Evolutionary conservation across 176 grass and related monocot species (phyloP).

Genomic region (Coix lacrymajobi): DNA sequence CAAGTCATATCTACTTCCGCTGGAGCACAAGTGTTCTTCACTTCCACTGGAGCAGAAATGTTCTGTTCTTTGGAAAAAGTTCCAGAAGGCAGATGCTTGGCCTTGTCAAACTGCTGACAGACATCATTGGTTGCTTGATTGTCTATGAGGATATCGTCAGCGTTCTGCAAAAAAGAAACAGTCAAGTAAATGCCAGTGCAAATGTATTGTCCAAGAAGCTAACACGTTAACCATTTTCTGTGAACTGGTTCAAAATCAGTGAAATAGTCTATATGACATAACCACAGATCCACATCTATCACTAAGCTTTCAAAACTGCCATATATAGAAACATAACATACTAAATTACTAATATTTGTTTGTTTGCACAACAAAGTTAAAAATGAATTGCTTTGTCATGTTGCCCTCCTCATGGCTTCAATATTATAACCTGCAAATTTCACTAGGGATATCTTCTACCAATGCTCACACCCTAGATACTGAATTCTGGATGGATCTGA

Average conservation of each 20-base stretch:
- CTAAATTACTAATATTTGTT: background rate
- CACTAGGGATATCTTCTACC: background rate
- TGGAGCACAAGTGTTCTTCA: background rate
- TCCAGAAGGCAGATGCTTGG: conserved; percentile 14
- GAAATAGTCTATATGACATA: background rate
- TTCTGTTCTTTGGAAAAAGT: conserved; percentile 10
- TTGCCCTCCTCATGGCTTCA: background rate
- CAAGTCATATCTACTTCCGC: background rate
- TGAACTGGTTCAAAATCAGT: background rate
- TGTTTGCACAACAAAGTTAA: background rate
- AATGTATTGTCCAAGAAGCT: conserved; percentile 4
- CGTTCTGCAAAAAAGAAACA: conserved; percentile 24
- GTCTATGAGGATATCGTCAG: conserved; percentile 48
- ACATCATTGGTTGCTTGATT: conserved; percentile 30
- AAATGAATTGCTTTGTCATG: background rate
- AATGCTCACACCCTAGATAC: background rate
- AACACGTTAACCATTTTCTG: background rate
- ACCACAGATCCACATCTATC: background rate
- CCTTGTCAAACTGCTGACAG: conserved; percentile 28
- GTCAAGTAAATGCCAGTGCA: conserved; percentile 15
- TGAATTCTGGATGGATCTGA: background rate
- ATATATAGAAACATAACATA: background rate
- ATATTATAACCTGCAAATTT: background rate
- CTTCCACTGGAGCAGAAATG: background rate
- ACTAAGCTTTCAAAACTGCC: background rate